These are phyloP conservation scores for Cornus controversa DNA, from an alignment of 148 eudicot genomes.

Conservation along the genomic window DNA sequence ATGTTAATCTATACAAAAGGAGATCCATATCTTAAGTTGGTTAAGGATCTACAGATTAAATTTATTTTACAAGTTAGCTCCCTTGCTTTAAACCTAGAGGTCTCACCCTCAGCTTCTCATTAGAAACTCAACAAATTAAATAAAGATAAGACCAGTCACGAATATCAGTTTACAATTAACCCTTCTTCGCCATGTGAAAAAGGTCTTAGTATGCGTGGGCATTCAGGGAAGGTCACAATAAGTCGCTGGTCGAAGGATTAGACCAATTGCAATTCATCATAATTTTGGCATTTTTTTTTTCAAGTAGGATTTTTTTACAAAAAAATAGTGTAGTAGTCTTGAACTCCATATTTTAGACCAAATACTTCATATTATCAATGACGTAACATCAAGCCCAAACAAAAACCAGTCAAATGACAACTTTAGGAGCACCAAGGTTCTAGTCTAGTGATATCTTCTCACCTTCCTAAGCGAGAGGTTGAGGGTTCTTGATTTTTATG, in stretches of 20 bases:
- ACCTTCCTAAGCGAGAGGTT: no score
- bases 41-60: background rate
- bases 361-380: background rate
- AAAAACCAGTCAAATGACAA: background rate
- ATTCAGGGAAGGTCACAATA: no score
- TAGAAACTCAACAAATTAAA: background rate
- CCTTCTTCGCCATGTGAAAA: no score
- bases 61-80: background rate
- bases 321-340: background rate
- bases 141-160: background rate
- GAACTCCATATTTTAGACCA: background rate
- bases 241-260: no score
- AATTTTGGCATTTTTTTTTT: background rate
- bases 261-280: no score
- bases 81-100: background rate
- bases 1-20: background rate
- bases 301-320: background rate
- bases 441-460: no score
- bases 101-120: background rate
- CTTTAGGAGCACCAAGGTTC: background rate
- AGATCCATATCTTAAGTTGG: background rate
- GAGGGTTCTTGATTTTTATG: no score
- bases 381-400: background rate
- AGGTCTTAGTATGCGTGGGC: no score
- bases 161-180: background rate